phyloP scores from a whole-genome alignment of 2,329 filamentous ascomycete species.

The Colletotrichum endophyticum region DNA sequence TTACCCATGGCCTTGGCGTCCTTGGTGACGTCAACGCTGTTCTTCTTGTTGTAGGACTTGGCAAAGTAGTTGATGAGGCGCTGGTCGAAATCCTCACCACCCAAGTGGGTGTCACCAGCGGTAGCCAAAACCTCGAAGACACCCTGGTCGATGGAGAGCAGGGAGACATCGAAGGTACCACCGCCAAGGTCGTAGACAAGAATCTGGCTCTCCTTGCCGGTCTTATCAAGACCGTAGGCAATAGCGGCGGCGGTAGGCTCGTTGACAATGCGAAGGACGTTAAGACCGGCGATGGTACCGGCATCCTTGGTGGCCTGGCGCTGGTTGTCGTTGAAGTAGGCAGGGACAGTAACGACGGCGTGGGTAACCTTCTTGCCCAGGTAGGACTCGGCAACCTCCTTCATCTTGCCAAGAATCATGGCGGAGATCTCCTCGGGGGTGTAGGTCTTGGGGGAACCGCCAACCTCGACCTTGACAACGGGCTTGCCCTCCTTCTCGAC shows the following conservation, averaged over 20 bases:
- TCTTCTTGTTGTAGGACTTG: constrained; percentile 99
- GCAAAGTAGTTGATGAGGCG: constrained; percentile 94
- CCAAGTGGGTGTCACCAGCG: constrained; percentile 94
- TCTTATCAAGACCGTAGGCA: constrained; percentile 92
- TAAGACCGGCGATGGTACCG: constrained; percentile 88
- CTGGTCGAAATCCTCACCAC: constrained; percentile 99
- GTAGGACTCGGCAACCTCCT: constrained; percentile 80
- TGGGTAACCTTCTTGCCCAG: constrained; percentile 84
- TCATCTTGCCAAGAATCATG: constrained; percentile 86
- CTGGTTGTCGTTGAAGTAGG: constrained; percentile 99
- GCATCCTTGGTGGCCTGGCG: constrained; percentile 97
- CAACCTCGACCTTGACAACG: constrained; percentile 75
- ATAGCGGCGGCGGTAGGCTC: constrained; percentile 95
- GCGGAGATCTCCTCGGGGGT: constrained; percentile 82
- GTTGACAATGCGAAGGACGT: constrained; percentile 95
- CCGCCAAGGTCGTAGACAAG: constrained; percentile 94
- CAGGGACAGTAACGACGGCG: constrained; percentile 91
- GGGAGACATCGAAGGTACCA: constrained; percentile 94
- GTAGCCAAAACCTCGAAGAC: constrained; percentile 95
- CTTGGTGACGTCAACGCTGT: constrained; percentile 89
- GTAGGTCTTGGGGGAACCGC: constrained; percentile 71
- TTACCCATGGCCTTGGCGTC: constrained; percentile 98
- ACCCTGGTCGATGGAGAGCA: constrained; percentile 88
- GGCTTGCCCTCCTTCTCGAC: constrained; percentile 90
- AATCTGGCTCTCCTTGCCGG: constrained; percentile 81